phyloP scores from a whole-genome alignment of 495 filamentous ascomycete genomes.

The Podospora australis region DNA sequence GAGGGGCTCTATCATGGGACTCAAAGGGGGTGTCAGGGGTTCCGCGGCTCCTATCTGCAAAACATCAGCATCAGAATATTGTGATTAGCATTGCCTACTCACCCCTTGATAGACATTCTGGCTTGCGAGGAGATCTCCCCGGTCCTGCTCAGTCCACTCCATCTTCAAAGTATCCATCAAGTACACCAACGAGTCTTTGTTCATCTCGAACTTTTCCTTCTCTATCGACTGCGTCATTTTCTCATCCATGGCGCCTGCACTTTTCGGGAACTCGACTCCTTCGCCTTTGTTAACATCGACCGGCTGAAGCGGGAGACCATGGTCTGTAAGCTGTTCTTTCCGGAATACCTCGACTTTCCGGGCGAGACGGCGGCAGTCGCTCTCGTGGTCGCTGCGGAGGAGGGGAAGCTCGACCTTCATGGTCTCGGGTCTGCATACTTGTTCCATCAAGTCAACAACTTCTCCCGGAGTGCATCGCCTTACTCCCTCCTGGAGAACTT shows the following conservation, averaged over 20 bases:
- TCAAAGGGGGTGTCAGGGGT: constrained; percentile 53
- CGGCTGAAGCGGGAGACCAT: constrained; percentile 41
- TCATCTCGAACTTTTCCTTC: constrained; percentile 18
- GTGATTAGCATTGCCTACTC: constrained; percentile 10
- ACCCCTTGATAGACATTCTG: constrained; percentile 30
- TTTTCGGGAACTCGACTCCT: constrained; percentile 25
- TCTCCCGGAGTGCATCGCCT: constrained; percentile 11
- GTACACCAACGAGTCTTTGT: constrained; percentile 11
- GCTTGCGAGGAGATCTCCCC: constrained; percentile 25
- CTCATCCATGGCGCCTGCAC: not conserved
- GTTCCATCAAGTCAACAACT: constrained; percentile 5
- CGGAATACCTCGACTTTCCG: constrained; percentile 25
- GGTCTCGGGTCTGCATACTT: constrained; percentile 12
- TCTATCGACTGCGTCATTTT: constrained; percentile 1
- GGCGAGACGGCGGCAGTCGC: constrained; percentile 34
- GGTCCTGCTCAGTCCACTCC: constrained; percentile 32
- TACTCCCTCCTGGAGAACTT: constrained; percentile 19
- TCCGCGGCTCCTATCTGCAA: constrained; percentile 18
- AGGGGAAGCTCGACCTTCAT: constrained; percentile 49
- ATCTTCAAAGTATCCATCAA: constrained; percentile 26
- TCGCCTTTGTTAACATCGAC: constrained; percentile 44
- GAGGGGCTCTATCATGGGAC: constrained; percentile 36
- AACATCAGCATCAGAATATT: constrained; percentile 3
- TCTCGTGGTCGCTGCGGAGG: constrained; percentile 43
- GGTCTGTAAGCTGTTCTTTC: constrained; percentile 27